A percentile compares a stretch with the other conserved stretches of the same genome.
Conservation (phyloP, 2,329 filamentous ascomycete genomes). For the Monilinia fructicola region DNA sequence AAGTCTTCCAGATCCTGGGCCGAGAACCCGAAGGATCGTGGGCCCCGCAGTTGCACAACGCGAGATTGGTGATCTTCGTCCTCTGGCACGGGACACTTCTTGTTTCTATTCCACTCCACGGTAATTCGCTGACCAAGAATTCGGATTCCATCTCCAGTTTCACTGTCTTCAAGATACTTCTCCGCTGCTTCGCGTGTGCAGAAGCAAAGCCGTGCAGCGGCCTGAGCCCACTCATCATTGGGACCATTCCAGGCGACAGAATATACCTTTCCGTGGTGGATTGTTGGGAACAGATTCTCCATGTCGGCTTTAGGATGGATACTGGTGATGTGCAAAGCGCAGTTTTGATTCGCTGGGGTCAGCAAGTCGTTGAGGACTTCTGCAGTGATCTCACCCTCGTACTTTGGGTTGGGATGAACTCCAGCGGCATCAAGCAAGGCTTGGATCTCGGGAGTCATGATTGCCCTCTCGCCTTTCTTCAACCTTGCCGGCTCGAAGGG, state of each 20-base stretch:
- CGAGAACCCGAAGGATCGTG: not conserved
- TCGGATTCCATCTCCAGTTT: conserved; percentile 18
- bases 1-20: conserved; percentile 9
- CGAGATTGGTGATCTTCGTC: conserved; percentile 23
- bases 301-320: conserved; percentile 11
- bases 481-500: conserved; percentile 4
- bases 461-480: not conserved
- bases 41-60: conserved; percentile 25
- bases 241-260: not conserved
- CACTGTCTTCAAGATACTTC: not conserved
- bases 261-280: conserved; percentile 15
- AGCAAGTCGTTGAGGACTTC: not conserved
- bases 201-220: conserved; percentile 17
- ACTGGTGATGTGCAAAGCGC: conserved; percentile 7
- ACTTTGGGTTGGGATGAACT: conserved; percentile 11
- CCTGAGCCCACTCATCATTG: not conserved
- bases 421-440: not conserved
- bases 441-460: conserved; percentile 10
- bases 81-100: conserved; percentile 8
- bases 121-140: conserved; percentile 22
- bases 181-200: conserved; percentile 15
- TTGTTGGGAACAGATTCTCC: not conserved
- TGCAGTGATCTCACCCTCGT: conserved; percentile 15
- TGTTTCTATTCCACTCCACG: conserved; percentile 26
- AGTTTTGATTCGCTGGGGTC: not conserved